phyloP scores from a whole-genome alignment of 148 eudicot species.

The Rhododendron ferrugineum region DNA sequence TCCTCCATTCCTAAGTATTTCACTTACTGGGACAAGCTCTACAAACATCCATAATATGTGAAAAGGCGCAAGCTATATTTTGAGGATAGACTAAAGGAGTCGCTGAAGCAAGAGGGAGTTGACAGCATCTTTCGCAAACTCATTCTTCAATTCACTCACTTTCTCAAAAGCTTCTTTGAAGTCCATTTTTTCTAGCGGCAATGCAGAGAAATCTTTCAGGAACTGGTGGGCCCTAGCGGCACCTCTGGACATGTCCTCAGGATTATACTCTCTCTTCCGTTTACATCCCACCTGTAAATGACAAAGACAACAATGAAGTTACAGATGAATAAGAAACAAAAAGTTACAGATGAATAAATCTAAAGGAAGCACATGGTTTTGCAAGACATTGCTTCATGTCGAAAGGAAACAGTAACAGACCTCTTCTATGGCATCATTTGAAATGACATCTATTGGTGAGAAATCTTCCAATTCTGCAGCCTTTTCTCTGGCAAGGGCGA shows the following conservation, averaged over 20 bases:
- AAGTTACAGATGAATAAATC: not conserved
- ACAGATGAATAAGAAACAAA: not conserved
- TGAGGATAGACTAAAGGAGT: slow-evolving; percentile 41
- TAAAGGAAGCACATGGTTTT: not conserved
- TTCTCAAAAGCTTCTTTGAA: slow-evolving; percentile 55
- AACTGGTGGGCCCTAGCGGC: slow-evolving; percentile 72
- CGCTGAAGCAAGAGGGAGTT: slow-evolving; percentile 76
- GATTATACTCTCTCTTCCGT: slow-evolving; percentile 59
- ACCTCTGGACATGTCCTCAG: slow-evolving; percentile 59
- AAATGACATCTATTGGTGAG: slow-evolving; percentile 48
- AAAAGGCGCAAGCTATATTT: not conserved
- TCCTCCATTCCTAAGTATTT: not conserved
- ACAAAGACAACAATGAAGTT: not conserved
- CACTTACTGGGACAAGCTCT: not conserved
- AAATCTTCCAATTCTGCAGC: slow-evolving; percentile 98
- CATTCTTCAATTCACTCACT: slow-evolving; percentile 49
- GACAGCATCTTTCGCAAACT: slow-evolving; percentile 64
- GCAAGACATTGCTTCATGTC: not conserved
- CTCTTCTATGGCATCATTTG: slow-evolving; percentile 45
- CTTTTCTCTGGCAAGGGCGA: slow-evolving; percentile 88
- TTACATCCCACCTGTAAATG: slow-evolving; percentile 50
- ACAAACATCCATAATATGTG: not conserved
- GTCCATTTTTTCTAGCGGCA: slow-evolving; percentile 84
- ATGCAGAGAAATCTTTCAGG: slow-evolving; percentile 72
- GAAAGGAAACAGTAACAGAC: slow-evolving; percentile 23